phyloP scores from a whole-genome alignment of 495 filamentous ascomycete genomes.

The Aspergillus mulundensis region DNA sequence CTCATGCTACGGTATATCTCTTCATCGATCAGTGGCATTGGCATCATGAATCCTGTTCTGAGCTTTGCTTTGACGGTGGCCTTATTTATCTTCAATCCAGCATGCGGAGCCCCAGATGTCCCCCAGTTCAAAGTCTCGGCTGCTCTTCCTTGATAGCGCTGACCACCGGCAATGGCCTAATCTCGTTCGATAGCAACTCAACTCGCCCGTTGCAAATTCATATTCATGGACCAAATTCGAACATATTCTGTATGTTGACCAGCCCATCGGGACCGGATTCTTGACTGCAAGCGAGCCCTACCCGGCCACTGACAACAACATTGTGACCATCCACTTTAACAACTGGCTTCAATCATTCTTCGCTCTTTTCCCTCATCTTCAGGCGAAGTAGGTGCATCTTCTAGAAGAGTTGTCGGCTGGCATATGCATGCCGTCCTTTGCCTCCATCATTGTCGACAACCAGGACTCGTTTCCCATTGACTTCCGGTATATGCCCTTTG shows the following conservation, averaged over 20 bases:
- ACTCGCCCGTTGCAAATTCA: constrained; percentile 43
- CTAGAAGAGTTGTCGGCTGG: constrained; percentile 43
- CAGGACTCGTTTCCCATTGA: constrained; percentile 26
- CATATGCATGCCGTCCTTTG: constrained; percentile 40
- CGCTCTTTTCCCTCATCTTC: constrained; percentile 27
- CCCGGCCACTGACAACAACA: constrained; percentile 23
- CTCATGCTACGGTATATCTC: too few relatives aligned
- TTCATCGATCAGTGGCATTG: not conserved
- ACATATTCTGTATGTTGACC: constrained; percentile 41
- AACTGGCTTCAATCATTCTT: constrained; percentile 38
- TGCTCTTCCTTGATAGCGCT: constrained; percentile 52
- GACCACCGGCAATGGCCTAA: constrained; percentile 55
- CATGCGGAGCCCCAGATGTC: constrained; percentile 4
- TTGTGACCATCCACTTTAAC: constrained; percentile 32
- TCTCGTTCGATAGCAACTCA: constrained; percentile 50
- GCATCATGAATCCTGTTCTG: constrained; percentile 17
- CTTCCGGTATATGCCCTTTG: constrained; percentile 32
- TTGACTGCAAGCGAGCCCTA: constrained; percentile 32
- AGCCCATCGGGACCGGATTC: constrained; percentile 39
- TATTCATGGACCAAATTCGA: constrained; percentile 39
- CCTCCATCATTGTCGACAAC: constrained; percentile 30
- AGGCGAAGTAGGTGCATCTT: constrained; percentile 34
- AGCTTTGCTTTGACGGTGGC: constrained; percentile 17
- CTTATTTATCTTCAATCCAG: not conserved
- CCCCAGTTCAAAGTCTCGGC: constrained; percentile 41